Evolutionary conservation across 768 basidiomycete genomes (phyloP).

Genomic region (Leucosporidium yakuticum): DNA sequence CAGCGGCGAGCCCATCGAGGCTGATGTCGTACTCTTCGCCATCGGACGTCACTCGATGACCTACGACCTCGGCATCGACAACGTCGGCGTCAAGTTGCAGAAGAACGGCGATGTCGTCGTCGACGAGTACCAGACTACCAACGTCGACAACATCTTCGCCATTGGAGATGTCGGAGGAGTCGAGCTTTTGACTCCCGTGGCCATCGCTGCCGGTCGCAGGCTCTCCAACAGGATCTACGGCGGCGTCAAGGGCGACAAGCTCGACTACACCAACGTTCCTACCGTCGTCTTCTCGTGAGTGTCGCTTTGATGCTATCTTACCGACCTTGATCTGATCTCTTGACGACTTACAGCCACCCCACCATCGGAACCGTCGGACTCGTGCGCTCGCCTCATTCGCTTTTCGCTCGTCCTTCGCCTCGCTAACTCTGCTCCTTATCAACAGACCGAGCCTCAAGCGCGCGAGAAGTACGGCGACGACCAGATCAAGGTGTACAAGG

Average conservation of each 20-base stretch:
- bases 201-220: slow-evolving; percentile 88
- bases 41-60: slow-evolving; percentile 84
- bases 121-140: slow-evolving; percentile 84
- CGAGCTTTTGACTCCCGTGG: slow-evolving; percentile 88
- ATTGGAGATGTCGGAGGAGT: slow-evolving; percentile 94
- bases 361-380: slow-evolving; percentile 92
- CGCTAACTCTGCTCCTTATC: not conserved
- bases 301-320: not conserved
- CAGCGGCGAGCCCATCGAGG: slow-evolving; percentile 69
- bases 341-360: slow-evolving; percentile 61
- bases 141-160: slow-evolving; percentile 62
- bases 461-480: slow-evolving; percentile 73
- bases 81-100: slow-evolving; percentile 67
- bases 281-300: slow-evolving; percentile 93
- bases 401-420: not conserved
- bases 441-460: slow-evolving; percentile 75
- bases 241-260: slow-evolving; percentile 67
- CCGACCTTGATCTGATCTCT: not conserved
- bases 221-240: slow-evolving; percentile 88
- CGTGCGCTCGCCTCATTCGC: not conserved
- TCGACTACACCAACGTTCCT: slow-evolving; percentile 77
- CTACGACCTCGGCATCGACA: slow-evolving; percentile 66
- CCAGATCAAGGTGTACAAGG: slow-evolving; percentile 82
- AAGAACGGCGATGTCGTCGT: slow-evolving; percentile 77
- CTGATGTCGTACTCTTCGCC: slow-evolving; percentile 86